phyloP scores from a whole-genome alignment of 129 eudicot genomes.

The Glebionis coronaria region DNA sequence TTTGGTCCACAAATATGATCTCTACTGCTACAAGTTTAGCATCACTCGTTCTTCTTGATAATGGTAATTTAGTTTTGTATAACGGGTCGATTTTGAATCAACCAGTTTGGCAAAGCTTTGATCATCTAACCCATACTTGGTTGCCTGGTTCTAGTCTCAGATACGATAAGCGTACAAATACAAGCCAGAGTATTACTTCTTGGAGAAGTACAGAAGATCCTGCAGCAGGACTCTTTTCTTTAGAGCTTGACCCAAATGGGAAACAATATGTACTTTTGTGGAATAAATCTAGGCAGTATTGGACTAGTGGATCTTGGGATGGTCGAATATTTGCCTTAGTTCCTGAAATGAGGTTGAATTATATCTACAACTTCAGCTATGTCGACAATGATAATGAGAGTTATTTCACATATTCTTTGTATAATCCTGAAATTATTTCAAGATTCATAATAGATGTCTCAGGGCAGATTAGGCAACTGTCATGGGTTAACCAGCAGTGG shows the following conservation, averaged over 20 bases:
- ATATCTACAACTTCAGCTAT: conserved; percentile 41
- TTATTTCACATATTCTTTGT: conserved; percentile 39
- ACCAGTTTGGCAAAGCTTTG: conserved; percentile 53
- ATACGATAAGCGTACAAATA: not conserved
- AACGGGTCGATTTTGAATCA: conserved; percentile 10
- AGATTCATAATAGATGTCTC: conserved; percentile 44
- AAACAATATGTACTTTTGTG: conserved; percentile 31
- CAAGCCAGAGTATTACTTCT: not conserved
- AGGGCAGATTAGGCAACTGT: conserved; percentile 32
- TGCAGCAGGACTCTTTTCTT: not conserved
- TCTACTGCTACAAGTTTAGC: conserved; percentile 14
- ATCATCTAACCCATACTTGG: conserved; percentile 47
- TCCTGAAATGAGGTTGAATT: conserved; percentile 48
- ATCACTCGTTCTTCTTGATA: conserved; percentile 30
- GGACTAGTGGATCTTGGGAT: conserved; percentile 54
- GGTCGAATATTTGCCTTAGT: conserved; percentile 33
- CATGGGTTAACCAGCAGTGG: conserved; percentile 21
- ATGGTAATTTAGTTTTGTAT: conserved; percentile 39
- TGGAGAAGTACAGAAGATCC: conserved; percentile 1
- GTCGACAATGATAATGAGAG: conserved; percentile 45
- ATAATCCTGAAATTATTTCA: conserved; percentile 26
- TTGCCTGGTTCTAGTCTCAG: conserved; percentile 35
- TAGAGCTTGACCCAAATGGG: not conserved
- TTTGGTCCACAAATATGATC: conserved; percentile 51
- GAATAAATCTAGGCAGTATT: conserved; percentile 39